These are phyloP conservation scores for Cryptococcus sp. DNA, from an alignment of 1,284 basidiomycete genomes.

Conservation along the genomic window DNA sequence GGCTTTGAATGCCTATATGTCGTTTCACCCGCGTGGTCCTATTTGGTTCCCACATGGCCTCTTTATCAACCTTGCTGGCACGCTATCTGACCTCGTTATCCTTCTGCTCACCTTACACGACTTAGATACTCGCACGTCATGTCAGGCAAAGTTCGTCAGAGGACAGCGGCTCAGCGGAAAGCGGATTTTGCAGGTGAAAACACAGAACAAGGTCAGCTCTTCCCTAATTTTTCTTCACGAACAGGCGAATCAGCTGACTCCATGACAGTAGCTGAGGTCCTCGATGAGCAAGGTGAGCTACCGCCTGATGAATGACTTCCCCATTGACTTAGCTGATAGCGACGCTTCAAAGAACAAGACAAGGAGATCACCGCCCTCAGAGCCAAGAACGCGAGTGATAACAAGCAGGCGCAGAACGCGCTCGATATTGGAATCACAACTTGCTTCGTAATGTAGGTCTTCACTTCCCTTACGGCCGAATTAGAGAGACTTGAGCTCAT, in stretches of 20 bases:
- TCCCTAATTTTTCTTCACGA: not conserved
- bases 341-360: constrained; percentile 35
- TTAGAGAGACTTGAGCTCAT: not conserved
- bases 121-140: not conserved
- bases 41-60: too few relatives aligned
- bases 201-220: not conserved
- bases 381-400: constrained; percentile 28
- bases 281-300: constrained; percentile 29
- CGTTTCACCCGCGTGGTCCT: too few relatives aligned
- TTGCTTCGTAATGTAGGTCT: constrained; percentile 33
- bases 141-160: constrained; percentile 3
- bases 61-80: too few relatives aligned
- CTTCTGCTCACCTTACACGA: too few relatives aligned
- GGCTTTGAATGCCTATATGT: too few relatives aligned
- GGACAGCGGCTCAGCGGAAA: constrained; percentile 15
- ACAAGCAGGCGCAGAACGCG: constrained; percentile 22
- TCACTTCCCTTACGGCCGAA: too few relatives aligned
- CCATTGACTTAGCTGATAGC: not conserved
- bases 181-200: constrained; percentile 8
- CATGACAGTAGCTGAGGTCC: constrained; percentile 4
- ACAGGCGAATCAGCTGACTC: not conserved
- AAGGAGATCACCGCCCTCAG: constrained; percentile 34
- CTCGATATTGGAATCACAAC: constrained; percentile 38
- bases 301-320: not conserved
- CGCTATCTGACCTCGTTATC: too few relatives aligned